Conservation (phyloP, 768 basidiomycete genomes). For the Amanita thiersii region DNA sequence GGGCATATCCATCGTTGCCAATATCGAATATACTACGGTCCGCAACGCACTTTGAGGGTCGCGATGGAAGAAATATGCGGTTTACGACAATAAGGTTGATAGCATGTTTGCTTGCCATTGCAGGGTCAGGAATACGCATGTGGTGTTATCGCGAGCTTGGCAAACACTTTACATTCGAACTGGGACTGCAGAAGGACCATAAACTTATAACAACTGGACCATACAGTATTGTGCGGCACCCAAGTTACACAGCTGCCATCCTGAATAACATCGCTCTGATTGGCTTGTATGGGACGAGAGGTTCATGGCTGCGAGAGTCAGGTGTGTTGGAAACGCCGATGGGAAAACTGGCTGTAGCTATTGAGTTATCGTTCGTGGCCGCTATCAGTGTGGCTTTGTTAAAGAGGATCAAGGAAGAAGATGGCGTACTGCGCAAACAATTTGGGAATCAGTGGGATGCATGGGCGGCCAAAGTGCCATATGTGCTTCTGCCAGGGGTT, state of each 20-base stretch:
- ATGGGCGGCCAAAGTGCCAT: conserved; percentile 38
- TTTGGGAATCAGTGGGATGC: conserved; percentile 34
- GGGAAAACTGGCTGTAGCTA: conserved; percentile 24
- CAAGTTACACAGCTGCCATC: conserved; percentile 35
- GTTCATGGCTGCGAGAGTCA: conserved; percentile 38
- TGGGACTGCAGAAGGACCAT: conserved; percentile 39
- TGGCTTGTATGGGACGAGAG: conserved; percentile 24
- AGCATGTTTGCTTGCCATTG: conserved; percentile 25
- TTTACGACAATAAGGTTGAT: too few relatives aligned
- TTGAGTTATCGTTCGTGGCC: conserved; percentile 13
- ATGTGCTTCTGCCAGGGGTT: conserved; percentile 35
- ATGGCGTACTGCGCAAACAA: conserved; percentile 27
- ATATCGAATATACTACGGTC: too few relatives aligned
- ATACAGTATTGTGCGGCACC: conserved; percentile 40
- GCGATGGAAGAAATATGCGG: too few relatives aligned
- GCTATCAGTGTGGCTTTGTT: conserved; percentile 22
- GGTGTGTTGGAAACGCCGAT: conserved; percentile 25
- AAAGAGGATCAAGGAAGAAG: conserved; percentile 35
- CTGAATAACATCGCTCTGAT: conserved; percentile 26
- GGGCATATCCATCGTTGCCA: neutral
- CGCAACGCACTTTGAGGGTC: too few relatives aligned
- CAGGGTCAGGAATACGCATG: conserved; percentile 33
- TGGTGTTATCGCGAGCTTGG: conserved; percentile 39
- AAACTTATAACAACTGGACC: conserved; percentile 38
- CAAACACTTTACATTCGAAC: conserved; percentile 40